Percentiles rank a stretch among this genome's conserved stretches.
Evolutionary conservation across 176 grass and related monocot species (phyloP).

Genomic region (Areca catechu): DNA sequence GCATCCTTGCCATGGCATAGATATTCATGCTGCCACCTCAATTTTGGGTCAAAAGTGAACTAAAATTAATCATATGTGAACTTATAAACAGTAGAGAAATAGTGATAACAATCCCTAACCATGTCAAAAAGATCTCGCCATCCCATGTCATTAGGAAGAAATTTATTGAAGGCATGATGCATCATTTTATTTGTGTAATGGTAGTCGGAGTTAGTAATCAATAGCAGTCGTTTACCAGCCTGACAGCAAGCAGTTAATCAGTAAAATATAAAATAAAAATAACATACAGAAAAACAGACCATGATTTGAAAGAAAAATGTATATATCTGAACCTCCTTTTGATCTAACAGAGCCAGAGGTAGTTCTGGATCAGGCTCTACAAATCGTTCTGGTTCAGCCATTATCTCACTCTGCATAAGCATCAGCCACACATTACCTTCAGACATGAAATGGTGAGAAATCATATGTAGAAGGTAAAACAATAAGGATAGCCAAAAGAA

Average conservation of each 20-base stretch:
- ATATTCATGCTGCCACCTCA: neutral
- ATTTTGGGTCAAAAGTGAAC: too few relatives aligned
- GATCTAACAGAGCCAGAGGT: slow-evolving; percentile 94
- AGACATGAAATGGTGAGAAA: slow-evolving; percentile 20
- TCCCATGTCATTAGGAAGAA: slow-evolving; percentile 93
- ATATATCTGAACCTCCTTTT: slow-evolving; percentile 72
- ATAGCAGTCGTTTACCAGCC: slow-evolving; percentile 87
- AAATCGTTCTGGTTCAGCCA: slow-evolving; percentile 94
- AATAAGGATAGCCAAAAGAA: neutral
- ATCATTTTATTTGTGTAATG: slow-evolving; percentile 99
- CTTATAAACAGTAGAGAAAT: too few relatives aligned
- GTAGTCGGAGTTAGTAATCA: slow-evolving; percentile 95
- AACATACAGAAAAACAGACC: neutral
- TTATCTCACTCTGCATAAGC: slow-evolving; percentile 81
- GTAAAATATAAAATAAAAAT: slow-evolving; percentile 3
- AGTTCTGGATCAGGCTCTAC: slow-evolving; percentile 95
- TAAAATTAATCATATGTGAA: too few relatives aligned
- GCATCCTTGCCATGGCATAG: neutral
- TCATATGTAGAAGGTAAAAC: slow-evolving; percentile 9
- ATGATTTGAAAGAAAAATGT: neutral
- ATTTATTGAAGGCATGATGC: slow-evolving; percentile 89
- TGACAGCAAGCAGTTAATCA: slow-evolving; percentile 23
- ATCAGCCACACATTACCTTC: slow-evolving; percentile 24
- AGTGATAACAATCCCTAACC: slow-evolving; percentile 33
- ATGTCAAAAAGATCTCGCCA: slow-evolving; percentile 99